Evolutionary conservation across 257 asterid species (phyloP), one percentile per base, ranked within the genome.

Genomic region (Lavandula angustifolia): DNA sequence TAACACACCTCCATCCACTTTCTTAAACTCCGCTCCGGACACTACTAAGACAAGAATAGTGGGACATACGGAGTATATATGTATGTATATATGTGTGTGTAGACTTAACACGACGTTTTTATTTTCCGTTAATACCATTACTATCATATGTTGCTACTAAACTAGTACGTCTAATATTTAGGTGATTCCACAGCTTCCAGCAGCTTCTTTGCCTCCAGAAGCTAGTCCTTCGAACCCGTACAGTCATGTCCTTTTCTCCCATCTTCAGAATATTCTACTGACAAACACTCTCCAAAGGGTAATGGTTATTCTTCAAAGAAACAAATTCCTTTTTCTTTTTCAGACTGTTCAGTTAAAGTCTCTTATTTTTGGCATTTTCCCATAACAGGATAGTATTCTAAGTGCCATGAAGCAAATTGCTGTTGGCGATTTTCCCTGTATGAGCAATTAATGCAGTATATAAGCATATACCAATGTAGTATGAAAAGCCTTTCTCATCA

Each of bases 241-340:
- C 18, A 75, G 73, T 44, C 82, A 69, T 37, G 77, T 83, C 35
- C 22, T 85, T 55, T 87, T 77, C 69, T 77, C 92, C 52, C 62
- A 62, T 63, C 77, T 92, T 81, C 95, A 82, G 73, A 73, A 80
- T 54, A 68, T 81, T 73, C 72, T 92, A 71, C 88, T 83, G 73
- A 64, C 95, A 60, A 92, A 89, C 75, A 79, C 85, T 79, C 62
- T 75, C 62, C 95, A 92, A 81, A 83, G 98, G 86, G 98, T 92
- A 82, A 32, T 63, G 66, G 35, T 18, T 51, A 73, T 68, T 49
- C 52, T 62, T 4, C 44, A 10, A 40, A 72, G 62, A 48, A 48
- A 50, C 46, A 49, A 38, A 5, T 27, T 3, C 22, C 12, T 53
- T 44, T 52, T 29, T 31, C 6, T 17, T 9, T 9, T 50, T 42